Base-by-base conservation (phyloP, 2,329 filamentous ascomycete species). In the Diaporthe helianthi region DNA sequence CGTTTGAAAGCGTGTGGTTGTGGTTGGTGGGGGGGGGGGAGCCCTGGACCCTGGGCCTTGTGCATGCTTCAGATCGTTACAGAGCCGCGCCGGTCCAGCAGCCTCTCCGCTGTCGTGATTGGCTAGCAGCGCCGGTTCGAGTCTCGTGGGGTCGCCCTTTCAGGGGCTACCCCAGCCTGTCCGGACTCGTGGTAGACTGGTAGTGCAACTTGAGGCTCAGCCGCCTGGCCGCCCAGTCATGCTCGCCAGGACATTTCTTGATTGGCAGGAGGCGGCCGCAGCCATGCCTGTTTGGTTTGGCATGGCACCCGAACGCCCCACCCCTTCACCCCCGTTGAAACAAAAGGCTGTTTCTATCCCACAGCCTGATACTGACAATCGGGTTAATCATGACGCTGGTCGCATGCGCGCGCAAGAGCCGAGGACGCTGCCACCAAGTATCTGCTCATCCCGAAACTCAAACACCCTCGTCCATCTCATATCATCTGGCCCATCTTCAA, bases 311-410 rank as follows among this genome's bases (percentile, higher is more conserved):
- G 41, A 61, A 9, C 38, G 24, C 44, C 58, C 29, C 44, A n/a
- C n/a, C n/a, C n/a, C n/a, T n/a, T n/a, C 58, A 19, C 58, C 68
- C 67, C 71, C 73, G 71, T 78, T 76, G 77, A 79, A 79, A 79
- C 78, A 76, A 74, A 74, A 75, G 67, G 66, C 73, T 76, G 75
- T 78, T 78, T 79, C 75, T 74, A 64, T 69, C 71, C 36, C 33
- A 41, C 49, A 55, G 65, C 51, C 36, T 47, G 29, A 33, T 38
- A 51, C 24, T 46, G 19, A 36, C 46, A 10, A 46, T 68, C 44
- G 58, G n/a, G 47, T 68, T 36, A 53, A 54, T 46, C 38, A 54
- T 65, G 66, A 31, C 36, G 66, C 26, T 61, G 36, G 33, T 55
- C 58, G 58, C 41, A 49, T 63, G 41, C 44, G 44, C 29, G 29